Percentiles rank a stretch among this genome's conserved stretches.
Conservation (phyloP, 495 filamentous ascomycete species). For the Hyaloscypha variabilis region DNA sequence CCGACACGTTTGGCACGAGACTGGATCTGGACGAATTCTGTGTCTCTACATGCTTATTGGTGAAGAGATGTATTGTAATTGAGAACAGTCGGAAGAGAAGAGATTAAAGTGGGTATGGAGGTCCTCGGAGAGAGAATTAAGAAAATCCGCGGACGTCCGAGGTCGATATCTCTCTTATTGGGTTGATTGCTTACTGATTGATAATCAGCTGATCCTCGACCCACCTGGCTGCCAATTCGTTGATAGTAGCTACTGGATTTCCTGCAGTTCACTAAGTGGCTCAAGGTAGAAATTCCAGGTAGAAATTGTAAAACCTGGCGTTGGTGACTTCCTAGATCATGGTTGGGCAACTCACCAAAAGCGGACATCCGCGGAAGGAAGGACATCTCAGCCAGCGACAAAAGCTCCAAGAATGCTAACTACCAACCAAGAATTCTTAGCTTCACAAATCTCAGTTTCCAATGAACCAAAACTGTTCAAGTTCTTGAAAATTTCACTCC, state of each 20-base stretch:
- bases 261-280: not conserved
- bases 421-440: not conserved
- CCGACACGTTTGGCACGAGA: slow-evolving; percentile 49
- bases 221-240: not conserved
- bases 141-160: not conserved
- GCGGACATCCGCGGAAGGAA: slow-evolving; percentile 6
- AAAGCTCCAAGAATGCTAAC: slow-evolving; percentile 5
- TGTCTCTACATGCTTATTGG: slow-evolving; percentile 20
- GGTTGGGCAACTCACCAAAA: not conserved
- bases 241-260: not conserved
- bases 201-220: not conserved
- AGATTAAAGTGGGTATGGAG: slow-evolving; percentile 1
- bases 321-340: not conserved
- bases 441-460: not conserved
- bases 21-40: slow-evolving; percentile 47
- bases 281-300: not conserved
- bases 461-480: slow-evolving; percentile 4
- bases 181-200: not conserved
- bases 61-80: slow-evolving; percentile 1
- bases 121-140: not conserved
- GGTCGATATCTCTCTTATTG: not conserved
- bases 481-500: not conserved
- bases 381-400: not conserved
- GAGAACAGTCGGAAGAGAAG: not conserved
- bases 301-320: too few species aligned